Evolutionary conservation across 768 basidiomycete species (phyloP), one percentile per base, ranked within the genome.

Genomic region (Mycena albidolilacea): DNA sequence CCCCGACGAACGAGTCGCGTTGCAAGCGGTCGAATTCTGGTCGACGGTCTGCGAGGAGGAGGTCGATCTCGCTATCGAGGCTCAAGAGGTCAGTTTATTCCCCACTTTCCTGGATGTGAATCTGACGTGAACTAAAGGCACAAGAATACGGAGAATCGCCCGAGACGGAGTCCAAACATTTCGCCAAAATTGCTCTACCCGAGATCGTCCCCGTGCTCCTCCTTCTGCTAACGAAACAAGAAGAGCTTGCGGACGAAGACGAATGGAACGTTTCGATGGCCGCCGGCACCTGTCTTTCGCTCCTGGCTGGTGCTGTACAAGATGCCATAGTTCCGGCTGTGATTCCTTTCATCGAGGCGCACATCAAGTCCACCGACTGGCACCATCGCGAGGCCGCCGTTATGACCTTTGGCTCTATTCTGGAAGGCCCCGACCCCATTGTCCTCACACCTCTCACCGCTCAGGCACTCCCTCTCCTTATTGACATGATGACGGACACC

Each of bases 241-340:
- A 97, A 77, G 98, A 99, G 80, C 96, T 98, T 76, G 96, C 96
- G 0, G 97, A 97, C 55, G 97, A 98, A 75, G 98, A 98, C 77
- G 98, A 99, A 81, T 99, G 98, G 98, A 97, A 97, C 78, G 91
- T 97, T 52, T 93, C 96, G 17, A 98, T 98, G 97, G 96, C 97
- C 21, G 97, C 96, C 11, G 96, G 93, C 23, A 97, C 95, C 2
- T 98, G 97, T 81, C 87, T 99, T 64, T 87, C 91, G 23, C 92
- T 96, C 64, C 90, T 98, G 73, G 96, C 98, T 0, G 92, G 93
- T 70, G 95, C 97, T 38, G 96, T 98, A 12, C 89, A 94, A 67
- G 97, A 99, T 80, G 86, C 89, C 14, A 94, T 99, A 75, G 97
- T 99, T 11, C 91, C 94, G 1, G 92, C 92, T 8, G 95, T 98